Base-by-base conservation (phyloP, 805 yeast species). In the Myxozyma nipponensis region DNA sequence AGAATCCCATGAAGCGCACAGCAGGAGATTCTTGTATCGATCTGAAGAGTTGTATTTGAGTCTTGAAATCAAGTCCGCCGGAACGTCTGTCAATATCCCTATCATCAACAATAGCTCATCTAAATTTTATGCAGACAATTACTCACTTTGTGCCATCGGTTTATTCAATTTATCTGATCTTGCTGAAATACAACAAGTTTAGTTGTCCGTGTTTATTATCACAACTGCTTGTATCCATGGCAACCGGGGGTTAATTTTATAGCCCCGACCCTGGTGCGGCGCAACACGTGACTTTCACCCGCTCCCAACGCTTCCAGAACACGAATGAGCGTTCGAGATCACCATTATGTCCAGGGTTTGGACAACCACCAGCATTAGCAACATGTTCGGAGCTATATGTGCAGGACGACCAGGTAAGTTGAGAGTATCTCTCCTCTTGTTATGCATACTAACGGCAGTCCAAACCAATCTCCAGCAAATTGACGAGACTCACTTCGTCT, bases 361-460 rank as follows among this genome's bases (percentile, higher is more conserved):
- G n/a, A n/a, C n/a, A n/a, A n/a, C n/a, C n/a, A n/a, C n/a, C n/a
- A n/a, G n/a, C n/a, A n/a, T n/a, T n/a, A n/a, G n/a, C n/a, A n/a
- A 15, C 6, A 83, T 84, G 88, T 84, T 84, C 69, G 91, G 88
- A 17, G 82, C 84, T 21, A 79, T 83, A 42, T 82, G 88, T 65
- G 82, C 88, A 3, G 89, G 90, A 25, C 72, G 88, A 54, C 85
- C 86, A 37, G 72, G 72, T 69, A 59, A 24, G 70, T 40, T 3
- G 32, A 13, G 13, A 28, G 7, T 28, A 9, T 28, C 7, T n/a
- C n/a, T n/a, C n/a, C n/a, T n/a, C n/a, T n/a, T n/a, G n/a, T n/a
- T 3, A 22, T 25, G n/a, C 15, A 23, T 7, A 3, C 32, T 28
- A 13, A 28, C 32, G 32, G 7, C 13, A 51, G 71, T 70, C 3